Evolutionary conservation across 139 green algal species (phyloP).

Genomic region (Ettlia oleoabundans): DNA sequence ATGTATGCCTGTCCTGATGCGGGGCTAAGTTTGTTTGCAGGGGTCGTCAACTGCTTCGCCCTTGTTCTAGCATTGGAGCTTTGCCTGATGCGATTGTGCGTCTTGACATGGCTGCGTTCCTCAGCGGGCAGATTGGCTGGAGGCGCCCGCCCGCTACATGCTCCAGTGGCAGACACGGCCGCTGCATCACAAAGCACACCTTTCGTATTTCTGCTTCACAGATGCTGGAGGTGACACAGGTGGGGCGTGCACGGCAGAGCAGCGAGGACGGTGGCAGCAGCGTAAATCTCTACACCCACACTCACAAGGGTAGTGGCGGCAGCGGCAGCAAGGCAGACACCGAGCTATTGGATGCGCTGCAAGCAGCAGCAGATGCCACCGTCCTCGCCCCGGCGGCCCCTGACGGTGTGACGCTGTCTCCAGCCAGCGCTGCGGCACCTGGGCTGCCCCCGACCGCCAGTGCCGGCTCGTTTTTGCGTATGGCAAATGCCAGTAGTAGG

Average conservation of each 20-base stretch:
- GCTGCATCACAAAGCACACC: no score
- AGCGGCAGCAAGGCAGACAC: background rate
- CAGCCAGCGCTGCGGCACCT: constrained; percentile 29
- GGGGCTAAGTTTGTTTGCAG: no score
- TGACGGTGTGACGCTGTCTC: background rate
- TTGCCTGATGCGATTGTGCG: no score
- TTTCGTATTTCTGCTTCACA: background rate
- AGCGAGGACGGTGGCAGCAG: background rate
- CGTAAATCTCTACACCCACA: constrained; percentile 59
- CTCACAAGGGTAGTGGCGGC: background rate
- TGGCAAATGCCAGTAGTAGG: constrained; percentile 27
- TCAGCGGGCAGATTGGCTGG: no score
- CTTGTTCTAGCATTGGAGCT: no score
- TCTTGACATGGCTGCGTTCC: no score
- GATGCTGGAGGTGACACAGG: constrained; percentile 68
- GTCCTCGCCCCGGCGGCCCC: no score
- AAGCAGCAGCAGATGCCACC: background rate
- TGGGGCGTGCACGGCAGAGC: constrained; percentile 45
- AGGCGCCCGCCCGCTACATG: no score
- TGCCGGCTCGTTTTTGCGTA: constrained; percentile 71
- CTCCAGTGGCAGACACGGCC: no score
- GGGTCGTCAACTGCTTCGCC: no score
- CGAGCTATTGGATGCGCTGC: background rate
- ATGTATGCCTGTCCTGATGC: background rate
- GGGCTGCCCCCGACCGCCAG: constrained; percentile 77